phyloP scores from a whole-genome alignment of 306 rosid genomes.

The Sophora flavescens region DNA sequence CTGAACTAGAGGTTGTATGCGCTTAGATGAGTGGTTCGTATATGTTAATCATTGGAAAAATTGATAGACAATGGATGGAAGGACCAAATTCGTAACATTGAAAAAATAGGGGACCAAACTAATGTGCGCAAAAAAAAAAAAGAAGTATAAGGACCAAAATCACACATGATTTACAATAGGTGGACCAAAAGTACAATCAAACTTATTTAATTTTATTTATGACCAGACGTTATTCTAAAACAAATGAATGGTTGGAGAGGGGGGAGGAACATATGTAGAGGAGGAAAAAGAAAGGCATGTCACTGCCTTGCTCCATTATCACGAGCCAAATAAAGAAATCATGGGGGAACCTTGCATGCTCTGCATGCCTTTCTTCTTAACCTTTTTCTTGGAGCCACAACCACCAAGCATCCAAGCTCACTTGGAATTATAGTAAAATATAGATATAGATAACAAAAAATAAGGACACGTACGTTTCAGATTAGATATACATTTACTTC shows the following conservation, averaged over 20 bases:
- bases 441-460: not conserved
- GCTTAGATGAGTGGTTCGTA: too few relatives aligned
- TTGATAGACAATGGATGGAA: too few relatives aligned
- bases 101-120: too few relatives aligned
- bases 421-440: not conserved
- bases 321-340: conserved; percentile 38
- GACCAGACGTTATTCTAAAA: not conserved
- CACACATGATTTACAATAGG: too few relatives aligned
- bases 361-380: conserved; percentile 1
- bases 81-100: too few relatives aligned
- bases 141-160: too few relatives aligned
- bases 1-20: too few relatives aligned
- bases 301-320: conserved; percentile 12
- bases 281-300: not conserved
- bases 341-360: conserved; percentile 34
- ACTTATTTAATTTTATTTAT: too few relatives aligned
- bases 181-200: too few relatives aligned
- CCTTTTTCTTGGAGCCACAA: conserved; percentile 36
- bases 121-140: too few relatives aligned
- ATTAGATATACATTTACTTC: conserved; percentile 44
- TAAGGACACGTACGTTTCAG: conserved; percentile 1
- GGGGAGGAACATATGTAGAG: not conserved
- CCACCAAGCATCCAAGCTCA: conserved; percentile 44
- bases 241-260: not conserved
- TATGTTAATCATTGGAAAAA: too few relatives aligned